A percentile compares a stretch with the other conserved stretches of the same genome.
These are phyloP conservation scores for Rubus parviflorus DNA, from an alignment of 306 rosid genomes.

Conservation along the genomic window DNA sequence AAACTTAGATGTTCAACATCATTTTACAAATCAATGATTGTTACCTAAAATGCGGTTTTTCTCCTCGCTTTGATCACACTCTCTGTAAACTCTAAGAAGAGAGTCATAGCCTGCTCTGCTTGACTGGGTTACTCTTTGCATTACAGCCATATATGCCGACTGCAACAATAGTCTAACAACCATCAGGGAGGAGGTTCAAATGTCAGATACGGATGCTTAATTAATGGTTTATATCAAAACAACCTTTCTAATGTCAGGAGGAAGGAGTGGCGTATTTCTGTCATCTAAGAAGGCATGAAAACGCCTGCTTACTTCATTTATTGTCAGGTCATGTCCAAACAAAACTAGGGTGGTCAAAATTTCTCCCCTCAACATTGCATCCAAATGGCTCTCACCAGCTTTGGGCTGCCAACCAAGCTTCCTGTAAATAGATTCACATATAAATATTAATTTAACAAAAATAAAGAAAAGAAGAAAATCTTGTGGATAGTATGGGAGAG, in stretches of 20 bases:
- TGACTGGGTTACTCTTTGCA: constrained; percentile 58
- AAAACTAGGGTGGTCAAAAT: constrained; percentile 70
- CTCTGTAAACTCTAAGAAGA: constrained; percentile 73
- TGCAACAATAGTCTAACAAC: constrained; percentile 40
- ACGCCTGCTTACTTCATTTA: constrained; percentile 74
- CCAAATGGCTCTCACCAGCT: constrained; percentile 54
- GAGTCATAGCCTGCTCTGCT: constrained; percentile 65
- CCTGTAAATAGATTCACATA: constrained; percentile 45
- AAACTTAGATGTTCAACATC: not conserved
- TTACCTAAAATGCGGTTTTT: constrained; percentile 86
- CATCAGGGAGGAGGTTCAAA: constrained; percentile 22
- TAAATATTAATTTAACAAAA: not conserved
- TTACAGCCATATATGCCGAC: constrained; percentile 81
- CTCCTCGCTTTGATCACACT: constrained; percentile 83
- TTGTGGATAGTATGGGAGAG: not conserved
- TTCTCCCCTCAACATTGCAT: constrained; percentile 94
- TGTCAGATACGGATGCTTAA: constrained; percentile 9
- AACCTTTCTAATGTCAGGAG: constrained; percentile 89
- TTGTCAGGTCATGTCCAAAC: constrained; percentile 69
- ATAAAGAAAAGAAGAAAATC: not conserved
- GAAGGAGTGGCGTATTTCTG: constrained; percentile 77
- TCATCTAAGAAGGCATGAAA: constrained; percentile 70
- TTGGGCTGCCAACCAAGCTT: constrained; percentile 96
- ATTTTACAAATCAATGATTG: not conserved
- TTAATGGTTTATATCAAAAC: constrained; percentile 22